Evolutionary conservation across 495 filamentous ascomycete genomes (phyloP).

Genomic region (Achaetomiella virescens): DNA sequence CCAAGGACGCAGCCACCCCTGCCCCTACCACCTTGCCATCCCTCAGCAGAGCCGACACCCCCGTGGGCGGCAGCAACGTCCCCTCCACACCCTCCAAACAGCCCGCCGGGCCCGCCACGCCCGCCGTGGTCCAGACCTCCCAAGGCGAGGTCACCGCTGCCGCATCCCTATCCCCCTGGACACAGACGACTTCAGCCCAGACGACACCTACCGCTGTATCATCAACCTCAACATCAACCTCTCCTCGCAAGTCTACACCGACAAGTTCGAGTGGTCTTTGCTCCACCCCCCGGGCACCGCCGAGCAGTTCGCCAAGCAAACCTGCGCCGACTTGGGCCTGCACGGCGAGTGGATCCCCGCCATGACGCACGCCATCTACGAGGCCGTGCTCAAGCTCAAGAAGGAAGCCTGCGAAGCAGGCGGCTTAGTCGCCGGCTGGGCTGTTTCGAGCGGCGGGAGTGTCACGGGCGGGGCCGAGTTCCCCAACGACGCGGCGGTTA

Average conservation of each 20-base stretch:
- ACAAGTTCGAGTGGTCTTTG: slow-evolving; percentile 98
- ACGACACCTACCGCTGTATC: slow-evolving; percentile 89
- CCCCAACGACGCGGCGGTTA: slow-evolving; percentile 79
- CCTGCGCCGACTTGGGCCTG: slow-evolving; percentile 85
- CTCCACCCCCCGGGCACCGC: slow-evolving; percentile 86
- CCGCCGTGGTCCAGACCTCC: slow-evolving; percentile 19
- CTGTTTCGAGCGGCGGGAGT: slow-evolving; percentile 18
- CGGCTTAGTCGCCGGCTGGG: slow-evolving; percentile 65
- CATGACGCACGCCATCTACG: slow-evolving; percentile 94
- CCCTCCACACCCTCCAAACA: slow-evolving; percentile 29
- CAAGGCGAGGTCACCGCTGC: slow-evolving; percentile 26
- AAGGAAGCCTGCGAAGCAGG: slow-evolving; percentile 93
- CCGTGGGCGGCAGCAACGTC: slow-evolving; percentile 34
- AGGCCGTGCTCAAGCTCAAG: slow-evolving; percentile 85
- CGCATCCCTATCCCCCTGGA: slow-evolving; percentile 20
- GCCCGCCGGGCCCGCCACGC: slow-evolving; percentile 10
- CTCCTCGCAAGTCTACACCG: slow-evolving; percentile 84
- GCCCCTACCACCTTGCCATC: slow-evolving; percentile 23
- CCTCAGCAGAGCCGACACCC: slow-evolving; percentile 43
- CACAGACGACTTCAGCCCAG: slow-evolving; percentile 52
- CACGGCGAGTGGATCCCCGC: slow-evolving; percentile 89
- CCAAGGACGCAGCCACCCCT: slow-evolving; percentile 42
- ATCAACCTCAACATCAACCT: slow-evolving; percentile 89
- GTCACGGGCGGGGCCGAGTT: slow-evolving; percentile 60
- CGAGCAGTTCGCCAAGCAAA: slow-evolving; percentile 85